Base-by-base conservation (phyloP, 306 rosid species). In the Vigna unguiculata region DNA sequence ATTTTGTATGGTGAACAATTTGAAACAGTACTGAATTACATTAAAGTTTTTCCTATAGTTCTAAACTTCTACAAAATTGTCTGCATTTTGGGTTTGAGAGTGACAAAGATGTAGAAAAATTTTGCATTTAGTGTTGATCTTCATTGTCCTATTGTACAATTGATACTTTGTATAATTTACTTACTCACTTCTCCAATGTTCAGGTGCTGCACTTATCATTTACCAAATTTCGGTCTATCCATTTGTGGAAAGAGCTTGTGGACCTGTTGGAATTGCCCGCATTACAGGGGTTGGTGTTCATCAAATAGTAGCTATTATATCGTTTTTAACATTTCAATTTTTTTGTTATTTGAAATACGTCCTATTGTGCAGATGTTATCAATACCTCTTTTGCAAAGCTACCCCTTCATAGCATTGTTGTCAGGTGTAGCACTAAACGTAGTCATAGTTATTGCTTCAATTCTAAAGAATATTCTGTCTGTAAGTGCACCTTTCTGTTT, bases 201-300 rank as follows among this genome's bases (percentile, higher is more conserved):
- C 57, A 93, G 98, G 98, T 82, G 17, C 86, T 73, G 75, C 88
- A 54, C 84, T 93, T 48, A 41, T 90, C 46, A 34, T 80, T 67
- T 93, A 82, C 81, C 98, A 93, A 80, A 54, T 86, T 34, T 38
- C 66, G 46, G 2, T 89, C 40, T 93, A 86, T 76, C 94, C 89
- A 6, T 48, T 2, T 11, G 65, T 90, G 74, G 90, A 82, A 79
- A 89, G 34, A 77, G 24, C 72, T 76, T 52, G 72, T 72, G 98
- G 98, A 66, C 83, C 93, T 65, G 3, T 86, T 47, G 58, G 5
- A 64, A 47, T 86, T 69, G 61, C 84, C 43, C 87, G 89, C 28
- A 53, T 87, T 17, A 28, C 84, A 16, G 96, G 85, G 79, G 98
- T 93, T 55, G 82, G 89, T 58, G 79, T 69, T 75, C 59, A 85